A percentile compares a stretch with the other conserved stretches of the same genome.
Conservation (phyloP, 2,329 filamentous ascomycete species). For the Aspergillus melleus region DNA sequence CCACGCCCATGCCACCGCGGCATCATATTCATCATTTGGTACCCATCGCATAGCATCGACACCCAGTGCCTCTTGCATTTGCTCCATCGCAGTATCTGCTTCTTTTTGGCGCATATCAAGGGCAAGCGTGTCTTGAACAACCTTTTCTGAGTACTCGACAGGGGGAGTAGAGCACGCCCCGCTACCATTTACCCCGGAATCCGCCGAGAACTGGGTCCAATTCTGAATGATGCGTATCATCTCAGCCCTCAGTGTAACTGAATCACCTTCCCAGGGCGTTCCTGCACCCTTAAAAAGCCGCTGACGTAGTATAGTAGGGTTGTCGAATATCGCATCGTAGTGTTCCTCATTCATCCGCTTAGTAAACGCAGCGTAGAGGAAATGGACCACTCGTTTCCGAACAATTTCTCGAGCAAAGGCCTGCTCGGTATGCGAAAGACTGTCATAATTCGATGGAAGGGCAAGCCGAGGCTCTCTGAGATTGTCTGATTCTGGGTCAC, state of each 20-base stretch:
- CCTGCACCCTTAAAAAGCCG: constrained; percentile 18
- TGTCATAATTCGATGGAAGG: constrained; percentile 16
- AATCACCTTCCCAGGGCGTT: constrained; percentile 28
- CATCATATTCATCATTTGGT: constrained; percentile 21
- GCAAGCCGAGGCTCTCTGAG: background rate
- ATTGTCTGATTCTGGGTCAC: too few relatives aligned
- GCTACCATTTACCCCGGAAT: background rate
- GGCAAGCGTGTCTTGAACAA: constrained; percentile 13
- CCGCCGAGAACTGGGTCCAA: constrained; percentile 10
- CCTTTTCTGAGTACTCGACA: constrained; percentile 14
- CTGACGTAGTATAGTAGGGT: constrained; percentile 15
- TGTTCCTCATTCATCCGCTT: constrained; percentile 16
- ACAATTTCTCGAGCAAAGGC: constrained; percentile 3
- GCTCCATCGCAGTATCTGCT: constrained; percentile 21
- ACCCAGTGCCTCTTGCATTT: constrained; percentile 18
- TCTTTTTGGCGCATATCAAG: constrained; percentile 19
- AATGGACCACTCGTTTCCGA: constrained; percentile 21
- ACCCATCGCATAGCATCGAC: constrained; percentile 26
- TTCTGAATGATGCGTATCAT: constrained; percentile 20
- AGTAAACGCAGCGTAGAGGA: constrained; percentile 21
- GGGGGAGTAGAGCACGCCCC: constrained; percentile 9
- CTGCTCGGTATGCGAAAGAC: constrained; percentile 8
- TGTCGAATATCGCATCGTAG: constrained; percentile 19
- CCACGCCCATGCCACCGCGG: constrained; percentile 13
- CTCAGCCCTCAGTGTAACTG: constrained; percentile 20